phyloP scores from a whole-genome alignment of 805 yeast species.

The Wickerhamiella bombiphila region DNA sequence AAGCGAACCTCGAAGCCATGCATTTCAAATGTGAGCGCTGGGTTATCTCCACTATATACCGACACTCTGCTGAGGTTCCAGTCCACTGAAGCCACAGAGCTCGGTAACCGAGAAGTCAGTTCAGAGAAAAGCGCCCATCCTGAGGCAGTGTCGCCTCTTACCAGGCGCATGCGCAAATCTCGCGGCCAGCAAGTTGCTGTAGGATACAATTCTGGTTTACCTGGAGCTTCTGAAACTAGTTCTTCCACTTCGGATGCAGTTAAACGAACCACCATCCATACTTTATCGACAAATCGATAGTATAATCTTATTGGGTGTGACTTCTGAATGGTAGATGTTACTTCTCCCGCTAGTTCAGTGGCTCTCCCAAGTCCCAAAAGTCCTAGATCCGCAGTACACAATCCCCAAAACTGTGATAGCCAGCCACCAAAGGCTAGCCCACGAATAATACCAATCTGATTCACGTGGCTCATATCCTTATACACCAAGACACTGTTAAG shows the following conservation, averaged over 20 bases:
- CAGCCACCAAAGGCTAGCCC: conserved; percentile 88
- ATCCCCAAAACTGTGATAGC: conserved; percentile 78
- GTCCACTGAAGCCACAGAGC: conserved; percentile 71
- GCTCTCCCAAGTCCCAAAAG: conserved; percentile 82
- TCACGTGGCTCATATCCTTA: conserved; percentile 91
- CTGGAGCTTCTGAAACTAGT: conserved; percentile 46
- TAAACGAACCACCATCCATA: conserved; percentile 68
- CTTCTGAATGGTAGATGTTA: conserved; percentile 39
- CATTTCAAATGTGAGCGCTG: conserved; percentile 77
- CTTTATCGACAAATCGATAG: conserved; percentile 67
- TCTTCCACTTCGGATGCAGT: conserved; percentile 59
- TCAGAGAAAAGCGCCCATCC: conserved; percentile 94
- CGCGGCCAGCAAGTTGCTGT: conserved; percentile 70
- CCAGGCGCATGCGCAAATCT: conserved; percentile 77
- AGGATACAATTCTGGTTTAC: conserved; percentile 4
- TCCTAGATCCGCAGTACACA: conserved; percentile 57
- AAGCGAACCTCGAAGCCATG: conserved; percentile 91
- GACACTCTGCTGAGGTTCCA: conserved; percentile 42
- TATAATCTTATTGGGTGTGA: conserved; percentile 68
- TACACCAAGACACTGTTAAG: conserved; percentile 69
- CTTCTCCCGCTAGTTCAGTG: conserved; percentile 61
- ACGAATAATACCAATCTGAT: conserved; percentile 72
- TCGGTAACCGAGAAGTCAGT: conserved; percentile 61
- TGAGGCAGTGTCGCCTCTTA: conserved; percentile 80
- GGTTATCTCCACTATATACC: conserved; percentile 80